Conservation (phyloP, 371 early-diverging fungal species). For the Batkoa obscura region DNA sequence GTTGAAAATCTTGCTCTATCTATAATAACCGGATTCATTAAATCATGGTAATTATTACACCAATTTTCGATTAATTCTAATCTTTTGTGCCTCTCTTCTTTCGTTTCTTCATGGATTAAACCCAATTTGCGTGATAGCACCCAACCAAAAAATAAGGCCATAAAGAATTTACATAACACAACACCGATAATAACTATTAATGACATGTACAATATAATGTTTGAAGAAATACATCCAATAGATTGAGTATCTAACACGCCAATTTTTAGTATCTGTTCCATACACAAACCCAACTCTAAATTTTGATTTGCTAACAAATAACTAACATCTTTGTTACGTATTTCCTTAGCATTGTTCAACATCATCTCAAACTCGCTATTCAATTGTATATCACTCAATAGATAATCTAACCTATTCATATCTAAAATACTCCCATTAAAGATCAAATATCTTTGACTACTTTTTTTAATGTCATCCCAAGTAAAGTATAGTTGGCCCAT, state of each 20-base stretch:
- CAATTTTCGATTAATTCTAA: slow-evolving; percentile 35
- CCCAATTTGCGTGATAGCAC: slow-evolving; percentile 50
- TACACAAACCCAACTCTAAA: slow-evolving; percentile 9
- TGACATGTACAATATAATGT: slow-evolving; percentile 53
- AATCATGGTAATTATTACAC: slow-evolving; percentile 14
- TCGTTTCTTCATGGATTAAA: slow-evolving; percentile 43
- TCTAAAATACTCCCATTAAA: slow-evolving; percentile 61
- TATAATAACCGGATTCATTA: neutral
- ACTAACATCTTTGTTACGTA: slow-evolving; percentile 15
- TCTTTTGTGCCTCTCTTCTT: slow-evolving; percentile 30
- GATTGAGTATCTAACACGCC: slow-evolving; percentile 54
- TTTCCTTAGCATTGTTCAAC: neutral
- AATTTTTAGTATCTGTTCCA: slow-evolving; percentile 21
- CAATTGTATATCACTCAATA: slow-evolving; percentile 17
- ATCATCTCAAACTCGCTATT: slow-evolving; percentile 1
- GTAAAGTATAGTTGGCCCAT: slow-evolving; percentile 45
- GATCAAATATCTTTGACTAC: slow-evolving; percentile 31
- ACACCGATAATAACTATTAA: slow-evolving; percentile 57
- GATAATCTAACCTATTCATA: slow-evolving; percentile 21
- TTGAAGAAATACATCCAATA: slow-evolving; percentile 57
- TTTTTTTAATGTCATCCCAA: slow-evolving; percentile 38
- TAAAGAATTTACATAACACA: slow-evolving; percentile 56
- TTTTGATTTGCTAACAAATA: slow-evolving; percentile 12
- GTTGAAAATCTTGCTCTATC: neutral
- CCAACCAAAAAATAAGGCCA: slow-evolving; percentile 73